Conservation (phyloP, 108 stramenopile genomes). For the Cylindrotheca closterium region DNA sequence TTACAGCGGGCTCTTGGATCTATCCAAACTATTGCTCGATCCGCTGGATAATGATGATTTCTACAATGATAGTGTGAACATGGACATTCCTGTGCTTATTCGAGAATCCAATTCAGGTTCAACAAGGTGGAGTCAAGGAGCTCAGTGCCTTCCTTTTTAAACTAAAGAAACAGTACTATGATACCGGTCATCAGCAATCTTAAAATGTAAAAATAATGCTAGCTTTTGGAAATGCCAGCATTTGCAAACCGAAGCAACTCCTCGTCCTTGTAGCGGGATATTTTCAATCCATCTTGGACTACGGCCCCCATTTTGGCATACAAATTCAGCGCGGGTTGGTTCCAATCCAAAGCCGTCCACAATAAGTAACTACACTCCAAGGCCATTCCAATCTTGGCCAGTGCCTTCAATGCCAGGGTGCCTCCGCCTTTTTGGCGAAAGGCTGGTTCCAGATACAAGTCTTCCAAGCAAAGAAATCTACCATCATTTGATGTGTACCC, state of each 20-base stretch:
- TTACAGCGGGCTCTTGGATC: constrained; percentile 43
- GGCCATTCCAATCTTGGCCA: constrained; percentile 32
- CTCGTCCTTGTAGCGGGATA: constrained; percentile 27
- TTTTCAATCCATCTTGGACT: constrained; percentile 33
- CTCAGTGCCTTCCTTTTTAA: too few relatives aligned
- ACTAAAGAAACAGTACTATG: too few relatives aligned
- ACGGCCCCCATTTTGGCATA: constrained; percentile 50
- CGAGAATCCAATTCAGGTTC: constrained; percentile 37
- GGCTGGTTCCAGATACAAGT: constrained; percentile 53
- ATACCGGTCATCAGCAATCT: too few relatives aligned
- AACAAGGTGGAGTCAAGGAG: constrained; percentile 28
- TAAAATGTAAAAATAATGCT: too few relatives aligned
- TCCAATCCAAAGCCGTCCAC: constrained; percentile 74
- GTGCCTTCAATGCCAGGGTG: constrained; percentile 36
- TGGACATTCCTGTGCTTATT: constrained; percentile 37
- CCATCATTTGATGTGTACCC: constrained; percentile 37
- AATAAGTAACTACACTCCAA: constrained; percentile 31
- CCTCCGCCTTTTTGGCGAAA: constrained; percentile 47
- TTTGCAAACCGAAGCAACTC: constrained; percentile 19
- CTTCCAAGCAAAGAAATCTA: constrained; percentile 63
- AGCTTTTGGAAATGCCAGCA: too few relatives aligned
- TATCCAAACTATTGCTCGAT: constrained; percentile 53
- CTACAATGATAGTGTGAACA: constrained; percentile 15
- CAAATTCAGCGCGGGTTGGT: constrained; percentile 48
- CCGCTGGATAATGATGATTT: constrained; percentile 47